Base-by-base conservation (phyloP, 345 rosid species). In the Lagerstroemia speciosa region DNA sequence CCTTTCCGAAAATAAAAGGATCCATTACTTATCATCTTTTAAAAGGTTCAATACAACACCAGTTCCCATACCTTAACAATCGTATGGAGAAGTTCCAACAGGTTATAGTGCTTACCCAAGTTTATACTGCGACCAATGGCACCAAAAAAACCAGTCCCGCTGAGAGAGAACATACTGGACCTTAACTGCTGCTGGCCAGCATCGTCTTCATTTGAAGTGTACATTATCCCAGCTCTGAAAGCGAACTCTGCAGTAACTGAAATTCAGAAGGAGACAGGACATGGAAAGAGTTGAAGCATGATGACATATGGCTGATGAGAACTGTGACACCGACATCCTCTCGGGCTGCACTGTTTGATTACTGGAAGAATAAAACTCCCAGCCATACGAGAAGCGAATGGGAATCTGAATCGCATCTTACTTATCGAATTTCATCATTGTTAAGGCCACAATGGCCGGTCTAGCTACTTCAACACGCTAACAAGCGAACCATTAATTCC, bases 201-300 rank as follows among this genome's bases (percentile, higher is more conserved):
- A 67, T 83, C 87, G 66, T 72, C 82, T 30, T 77, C 83, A 69
- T 69, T 72, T 0, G 88, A 74, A 68, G 83, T 74, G 74, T 89
- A 91, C 96, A 91, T 91, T 57, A 93, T 93, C 86, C 97, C 97
- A 83, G 93, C 96, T 85, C 96, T 86, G 97, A 78, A 85, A 83
- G 77, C 65, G 62, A 77, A 58, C 82, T 86, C 91, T 86, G 84
- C 83, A 79, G 67, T 75, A 73, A 77, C 76, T 75, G 75, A 80
- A 80, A 79, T 84, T 76, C 80, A 82, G 75, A 66, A 69, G 67
- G 68, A 69, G 73, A 68, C 62, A 65, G 70, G 53, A 71, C 8
- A 53, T 16, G 1, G 27, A 67, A 71, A 68, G 70, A 52, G 55
- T 48, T 19, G 17, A 48, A 19, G 55, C 55, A 48, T 22, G 5